Conservation (phyloP, 2,329 filamentous ascomycete genomes). For the Arthrocladium fulminans region DNA sequence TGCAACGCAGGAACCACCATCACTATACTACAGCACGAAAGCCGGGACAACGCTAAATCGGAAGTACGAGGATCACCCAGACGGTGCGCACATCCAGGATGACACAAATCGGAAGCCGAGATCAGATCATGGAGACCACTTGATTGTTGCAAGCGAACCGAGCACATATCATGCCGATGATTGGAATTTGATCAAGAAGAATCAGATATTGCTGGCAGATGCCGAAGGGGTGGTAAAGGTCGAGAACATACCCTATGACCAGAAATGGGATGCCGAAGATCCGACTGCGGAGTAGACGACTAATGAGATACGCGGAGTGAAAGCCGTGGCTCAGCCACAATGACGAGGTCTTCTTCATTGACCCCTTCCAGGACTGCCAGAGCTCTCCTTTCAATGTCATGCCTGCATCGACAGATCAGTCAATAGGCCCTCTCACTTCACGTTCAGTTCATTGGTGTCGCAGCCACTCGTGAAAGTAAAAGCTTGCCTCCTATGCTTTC, state of each 20-base stretch:
- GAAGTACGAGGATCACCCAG: constrained; percentile 42
- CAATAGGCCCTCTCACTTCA: too few relatives aligned
- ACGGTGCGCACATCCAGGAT: constrained; percentile 28
- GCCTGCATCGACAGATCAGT: too few relatives aligned
- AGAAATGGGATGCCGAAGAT: constrained; percentile 4
- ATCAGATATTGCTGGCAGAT: constrained; percentile 38
- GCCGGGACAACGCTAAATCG: constrained; percentile 46
- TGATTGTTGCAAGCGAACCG: constrained; percentile 44
- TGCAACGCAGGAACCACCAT: constrained; percentile 42
- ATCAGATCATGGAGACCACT: constrained; percentile 41
- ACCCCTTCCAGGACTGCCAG: too few relatives aligned
- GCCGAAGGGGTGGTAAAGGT: constrained; percentile 25
- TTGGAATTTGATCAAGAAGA: constrained; percentile 42
- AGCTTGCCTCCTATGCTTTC: too few relatives aligned
- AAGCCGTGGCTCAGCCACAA: too few relatives aligned
- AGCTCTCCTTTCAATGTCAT: too few relatives aligned
- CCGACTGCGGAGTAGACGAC: not conserved
- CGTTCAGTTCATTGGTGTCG: too few relatives aligned
- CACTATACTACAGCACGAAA: constrained; percentile 42
- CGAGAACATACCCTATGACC: constrained; percentile 3
- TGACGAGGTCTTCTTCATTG: too few relatives aligned
- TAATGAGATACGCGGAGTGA: too few relatives aligned
- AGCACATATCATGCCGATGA: constrained; percentile 45
- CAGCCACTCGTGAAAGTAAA: too few relatives aligned
- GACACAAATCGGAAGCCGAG: constrained; percentile 25